Conservation (phyloP, 208 protist species). For the Trypanosoma melophagium region DNA sequence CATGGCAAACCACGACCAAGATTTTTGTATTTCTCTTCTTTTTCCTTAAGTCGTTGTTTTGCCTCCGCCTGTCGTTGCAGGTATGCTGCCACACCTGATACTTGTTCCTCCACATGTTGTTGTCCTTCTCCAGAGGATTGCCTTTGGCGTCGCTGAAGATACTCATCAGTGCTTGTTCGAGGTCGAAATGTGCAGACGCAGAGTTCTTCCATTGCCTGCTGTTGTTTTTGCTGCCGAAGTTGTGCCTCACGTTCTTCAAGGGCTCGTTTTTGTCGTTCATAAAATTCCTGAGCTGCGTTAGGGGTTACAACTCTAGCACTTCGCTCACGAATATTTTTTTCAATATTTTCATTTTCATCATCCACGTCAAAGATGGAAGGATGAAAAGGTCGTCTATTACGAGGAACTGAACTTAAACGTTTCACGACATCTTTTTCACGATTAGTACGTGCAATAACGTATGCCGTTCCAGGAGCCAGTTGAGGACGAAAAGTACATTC, state of each 20-base stretch:
- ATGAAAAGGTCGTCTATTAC: slow-evolving; percentile 7
- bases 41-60: slow-evolving; percentile 43
- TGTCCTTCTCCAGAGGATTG: not conserved
- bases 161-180: slow-evolving; percentile 41
- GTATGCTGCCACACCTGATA: slow-evolving; percentile 62
- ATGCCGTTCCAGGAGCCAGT: slow-evolving; percentile 60
- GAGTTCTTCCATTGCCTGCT: slow-evolving; percentile 46
- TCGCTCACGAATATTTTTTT: not conserved
- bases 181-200: slow-evolving; percentile 84
- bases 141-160: slow-evolving; percentile 15
- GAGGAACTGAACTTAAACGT: slow-evolving; percentile 36
- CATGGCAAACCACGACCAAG: slow-evolving; percentile 35
- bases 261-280: slow-evolving; percentile 46
- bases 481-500: slow-evolving; percentile 67
- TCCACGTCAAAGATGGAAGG: slow-evolving; percentile 9
- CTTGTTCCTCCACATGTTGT: slow-evolving; percentile 16
- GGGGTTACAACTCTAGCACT: slow-evolving; percentile 14
- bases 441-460: slow-evolving; percentile 35
- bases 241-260: slow-evolving; percentile 31
- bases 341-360: slow-evolving; percentile 9
- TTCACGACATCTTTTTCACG: slow-evolving; percentile 72
- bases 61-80: slow-evolving; percentile 60
- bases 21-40: slow-evolving; percentile 40
- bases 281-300: slow-evolving; percentile 52
- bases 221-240: slow-evolving; percentile 29